Base-by-base conservation (phyloP, 1,284 basidiomycete genomes). In the Cryptococcus sp. region DNA sequence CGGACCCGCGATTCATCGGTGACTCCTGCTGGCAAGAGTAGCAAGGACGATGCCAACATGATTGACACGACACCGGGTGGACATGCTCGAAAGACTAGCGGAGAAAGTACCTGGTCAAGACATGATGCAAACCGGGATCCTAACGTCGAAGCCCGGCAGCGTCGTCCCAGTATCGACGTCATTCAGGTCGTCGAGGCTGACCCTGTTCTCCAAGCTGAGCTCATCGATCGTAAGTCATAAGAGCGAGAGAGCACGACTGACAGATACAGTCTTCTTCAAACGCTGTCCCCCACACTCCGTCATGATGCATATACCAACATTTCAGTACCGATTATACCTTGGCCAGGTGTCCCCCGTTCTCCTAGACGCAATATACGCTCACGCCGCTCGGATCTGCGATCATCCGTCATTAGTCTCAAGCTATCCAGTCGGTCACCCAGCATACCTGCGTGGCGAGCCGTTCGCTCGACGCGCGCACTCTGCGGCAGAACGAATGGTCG, bases 241-340 rank as follows among this genome's bases (percentile, higher is more conserved):
- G 30, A 5, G n/a, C n/a, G 6, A 11, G 3, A 23, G n/a, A 16
- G 35, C 47, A 48, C 5, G 27, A 40, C 63, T 64, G 48, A 64
- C 48, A 17, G 1, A 3, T 39, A 11, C 45, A 76, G 74, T 72
- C 68, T 81, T 81, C 66, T 75, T 81, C 61, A 70, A 73, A 17
- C 71, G 75, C 30, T 70, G 79, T 7, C 72, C 73, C 19, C 80
- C 80, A 25, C 78, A 77, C 63, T 70, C 68, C 42, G 64, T 72
- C 43, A 77, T 81, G 70, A 69, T 81, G 51, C 80, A 82, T 62
- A 66, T 69, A 20, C 71, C 80, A 23, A 80, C 78, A 3, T 81
- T 82, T 68, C 66, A 77, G 11, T 73, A 81, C 56, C 77, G 80
- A 13, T 67, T 78, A 15, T 80, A 78, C 60, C 73, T 77, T 41